Evolutionary conservation across 2,329 filamentous ascomycete species (phyloP), one percentile per base, ranked within the genome.

Genomic region (Tolypocladium guangdongense): DNA sequence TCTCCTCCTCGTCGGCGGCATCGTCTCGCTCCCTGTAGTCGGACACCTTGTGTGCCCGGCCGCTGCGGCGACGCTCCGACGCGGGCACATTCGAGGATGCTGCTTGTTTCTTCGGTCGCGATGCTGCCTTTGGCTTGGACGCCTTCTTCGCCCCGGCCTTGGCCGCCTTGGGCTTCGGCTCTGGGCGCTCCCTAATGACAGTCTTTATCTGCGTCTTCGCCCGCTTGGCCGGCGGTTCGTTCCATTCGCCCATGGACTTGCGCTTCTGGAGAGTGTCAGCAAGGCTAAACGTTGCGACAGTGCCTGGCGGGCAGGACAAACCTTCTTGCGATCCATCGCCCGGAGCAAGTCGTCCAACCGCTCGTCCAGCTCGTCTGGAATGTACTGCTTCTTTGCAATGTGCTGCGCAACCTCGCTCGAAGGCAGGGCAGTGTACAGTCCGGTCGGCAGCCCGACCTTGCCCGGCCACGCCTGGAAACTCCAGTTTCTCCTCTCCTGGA

Each of bases 401-500:
- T 88, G 82, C 64, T 93, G 87, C 1, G 91, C 91, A 49, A 83
- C 80, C 33, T 86, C 81, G 62, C 95, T 90, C 56, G 81, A 88
- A 22, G 84, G 80, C 58, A 97, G 78, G 4, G 83, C 76, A 18
- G 79, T 78, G 68, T 93, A 97, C 18, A 97, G 77, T 1, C 87
- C 87, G 32, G 82, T 80, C 0, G 93, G 91, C 55, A 97, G 72
- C 18, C 87, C 84, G 55, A 93, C 80, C 69, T 95, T 95, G 45
- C 81, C 83, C 0, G 90, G 82, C 68, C 86, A 95, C 1, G 88
- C 86, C 64, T 93, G 87, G 65, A 97, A 86, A 43, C 81, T 85
- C 86, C 92, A 96, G 43, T 84, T 86, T 64, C 88, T 88, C 60
- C 85, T 80, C 57, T 96, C 90, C 66, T 93, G 88, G 77, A 88